A percentile compares a stretch with the other conserved stretches of the same genome.
Conservation (phyloP, 2,329 filamentous ascomycete genomes). For the Aspergillus intermedius region DNA sequence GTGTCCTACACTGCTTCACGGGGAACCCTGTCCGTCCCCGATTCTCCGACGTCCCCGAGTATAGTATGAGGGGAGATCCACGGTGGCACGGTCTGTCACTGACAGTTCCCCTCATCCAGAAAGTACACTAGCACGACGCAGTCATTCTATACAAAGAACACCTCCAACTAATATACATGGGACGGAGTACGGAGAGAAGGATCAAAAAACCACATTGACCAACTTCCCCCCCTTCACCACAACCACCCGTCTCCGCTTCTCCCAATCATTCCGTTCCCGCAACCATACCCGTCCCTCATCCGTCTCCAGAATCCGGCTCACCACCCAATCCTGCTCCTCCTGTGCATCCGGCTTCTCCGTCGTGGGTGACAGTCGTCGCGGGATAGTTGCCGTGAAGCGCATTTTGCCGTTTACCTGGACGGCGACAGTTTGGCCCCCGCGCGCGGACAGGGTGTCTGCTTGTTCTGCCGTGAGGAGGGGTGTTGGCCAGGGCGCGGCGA, state of each 20-base stretch:
- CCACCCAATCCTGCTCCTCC: conserved; percentile 54
- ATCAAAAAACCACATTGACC: conserved; percentile 64
- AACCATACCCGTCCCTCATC: conserved; percentile 55
- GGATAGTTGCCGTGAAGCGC: conserved; percentile 61
- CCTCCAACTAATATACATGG: background rate
- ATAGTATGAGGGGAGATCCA: too few species aligned
- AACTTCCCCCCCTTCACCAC: conserved; percentile 61
- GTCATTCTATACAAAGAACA: background rate
- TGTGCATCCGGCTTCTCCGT: conserved; percentile 12
- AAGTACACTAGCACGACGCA: background rate
- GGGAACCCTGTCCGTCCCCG: too few species aligned
- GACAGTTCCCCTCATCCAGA: background rate
- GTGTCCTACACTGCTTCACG: too few species aligned
- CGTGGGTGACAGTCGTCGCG: conserved; percentile 42
- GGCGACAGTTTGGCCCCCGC: conserved; percentile 47
- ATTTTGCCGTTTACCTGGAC: conserved; percentile 78
- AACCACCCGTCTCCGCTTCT: conserved; percentile 57
- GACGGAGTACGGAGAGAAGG: background rate
- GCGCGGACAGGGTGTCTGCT: conserved; percentile 44
- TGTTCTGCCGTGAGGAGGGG: conserved; percentile 32
- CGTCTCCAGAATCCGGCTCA: conserved; percentile 55
- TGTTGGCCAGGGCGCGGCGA: conserved; percentile 53
- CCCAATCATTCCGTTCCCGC: conserved; percentile 43
- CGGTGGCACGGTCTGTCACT: too few species aligned
- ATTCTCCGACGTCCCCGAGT: too few species aligned